Base-by-base conservation (phyloP, 169 alveolate genomes). In the Eimeria maxima region DNA sequence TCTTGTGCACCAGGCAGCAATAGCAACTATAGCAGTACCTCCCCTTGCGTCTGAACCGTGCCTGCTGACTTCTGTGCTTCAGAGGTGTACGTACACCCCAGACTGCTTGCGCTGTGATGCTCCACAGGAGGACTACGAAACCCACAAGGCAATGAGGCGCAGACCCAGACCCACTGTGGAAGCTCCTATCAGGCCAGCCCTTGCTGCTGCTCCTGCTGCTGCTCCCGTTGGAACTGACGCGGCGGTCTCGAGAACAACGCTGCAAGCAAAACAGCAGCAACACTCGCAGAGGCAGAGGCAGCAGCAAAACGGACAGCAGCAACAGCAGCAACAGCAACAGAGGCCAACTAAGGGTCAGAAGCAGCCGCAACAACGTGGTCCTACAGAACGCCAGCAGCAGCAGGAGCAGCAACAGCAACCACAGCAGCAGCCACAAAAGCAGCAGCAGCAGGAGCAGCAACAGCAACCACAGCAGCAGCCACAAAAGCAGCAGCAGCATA, bases 61-160 rank as follows among this genome's bases (percentile, higher is more conserved):
- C 20, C 60, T 53, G 60, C 60, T 53, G 60, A 53, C 16, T 53
- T 53, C 16, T 53, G 10, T 53, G 60, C 16, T 53, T 7, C 60
- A 11, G 60, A 53, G 60, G 60, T 53, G 60, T 53, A 2, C 60
- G 16, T 53, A 53, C 60, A 53, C 60, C 60, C 60, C 60, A 53
- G 3, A 53, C 20, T 53, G 60, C 60, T 11, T 53, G 60, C 60
- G 60, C 11, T 81, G 13, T 81, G 71, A 27, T n/a, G 14, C 73
- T 45, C n/a, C 55, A 2, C 95, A 90, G 95, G 95, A 90, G 42
- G 95, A 90, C 55, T 80, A 88, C 81, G 95, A 90, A 60, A 80
- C 95, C 38, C 80, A 57, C 44, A 69, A 73, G 78, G 95, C 95
- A 38, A 69, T 53, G 80, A 80, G 76, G 63, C 88, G 95, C 11